These are phyloP conservation scores for Dictyostelium brefeldianum DNA, from an alignment of 78 protist genomes.

Conservation along the genomic window DNA sequence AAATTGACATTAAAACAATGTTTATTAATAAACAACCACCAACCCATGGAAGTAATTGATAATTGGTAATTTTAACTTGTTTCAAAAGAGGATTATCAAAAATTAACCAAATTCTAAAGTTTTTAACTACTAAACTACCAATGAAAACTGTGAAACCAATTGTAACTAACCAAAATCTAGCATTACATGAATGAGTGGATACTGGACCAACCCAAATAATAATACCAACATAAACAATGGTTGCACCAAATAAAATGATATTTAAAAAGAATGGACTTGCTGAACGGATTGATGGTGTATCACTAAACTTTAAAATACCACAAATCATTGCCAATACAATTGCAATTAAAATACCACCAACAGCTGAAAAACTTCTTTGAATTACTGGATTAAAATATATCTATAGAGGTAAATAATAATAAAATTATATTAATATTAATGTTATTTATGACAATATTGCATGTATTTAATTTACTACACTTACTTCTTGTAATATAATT, in stretches of 20 bases:
- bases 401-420: background rate
- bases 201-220: constrained; percentile 8
- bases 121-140: constrained; percentile 27
- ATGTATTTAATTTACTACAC: background rate
- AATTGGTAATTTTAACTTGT: constrained; percentile 2
- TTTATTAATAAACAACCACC: background rate
- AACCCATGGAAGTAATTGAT: constrained; percentile 10
- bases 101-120: constrained; percentile 9
- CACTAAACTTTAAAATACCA: background rate
- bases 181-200: background rate
- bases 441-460: no score
- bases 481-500: background rate
- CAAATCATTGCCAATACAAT: background rate
- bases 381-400: background rate
- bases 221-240: background rate
- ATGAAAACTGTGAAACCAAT: background rate
- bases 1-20: background rate
- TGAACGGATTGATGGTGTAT: background rate
- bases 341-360: background rate
- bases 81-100: constrained; percentile 5
- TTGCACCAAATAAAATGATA: constrained; percentile 18
- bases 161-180: constrained; percentile 10
- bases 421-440: background rate
- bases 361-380: background rate
- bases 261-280: constrained; percentile 34